Percentiles rank a stretch among this genome's conserved stretches.
These are phyloP conservation scores for Thelephora terrestris DNA, from an alignment of 1,284 basidiomycete genomes.

Conservation along the genomic window DNA sequence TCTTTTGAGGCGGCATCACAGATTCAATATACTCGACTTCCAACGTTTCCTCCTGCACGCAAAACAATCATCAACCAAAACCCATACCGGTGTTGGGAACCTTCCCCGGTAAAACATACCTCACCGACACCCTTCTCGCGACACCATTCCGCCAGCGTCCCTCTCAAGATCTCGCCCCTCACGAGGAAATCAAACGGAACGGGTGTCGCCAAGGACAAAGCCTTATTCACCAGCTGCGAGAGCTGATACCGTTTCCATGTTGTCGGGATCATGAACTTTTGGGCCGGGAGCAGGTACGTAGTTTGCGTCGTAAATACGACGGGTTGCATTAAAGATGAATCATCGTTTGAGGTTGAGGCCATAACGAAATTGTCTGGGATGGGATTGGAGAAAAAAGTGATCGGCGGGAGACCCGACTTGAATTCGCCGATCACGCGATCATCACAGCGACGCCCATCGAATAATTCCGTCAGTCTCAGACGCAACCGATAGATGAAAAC, in stretches of 20 bases:
- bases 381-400: too few relatives aligned
- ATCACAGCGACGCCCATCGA: too few relatives aligned
- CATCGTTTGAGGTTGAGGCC: conserved; percentile 10
- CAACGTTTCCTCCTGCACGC: conserved; percentile 69
- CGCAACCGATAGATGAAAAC: too few relatives aligned
- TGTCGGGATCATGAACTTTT: conserved; percentile 91
- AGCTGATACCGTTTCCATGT: conserved; percentile 92
- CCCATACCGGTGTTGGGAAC: not conserved
- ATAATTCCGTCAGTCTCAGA: too few relatives aligned
- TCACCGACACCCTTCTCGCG: conserved; percentile 61
- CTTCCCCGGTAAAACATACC: conserved; percentile 27
- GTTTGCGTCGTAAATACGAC: conserved; percentile 79
- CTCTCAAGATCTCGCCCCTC: conserved; percentile 71
- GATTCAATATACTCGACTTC: conserved; percentile 94
- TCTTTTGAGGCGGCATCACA: conserved; percentile 80
- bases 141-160: conserved; percentile 72
- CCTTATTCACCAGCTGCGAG: conserved; percentile 97
- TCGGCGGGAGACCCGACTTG: too few relatives aligned
- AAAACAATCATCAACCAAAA: not conserved
- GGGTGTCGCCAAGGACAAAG: conserved; percentile 63
- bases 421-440: too few relatives aligned
- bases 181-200: conserved; percentile 95
- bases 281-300: conserved; percentile 72
- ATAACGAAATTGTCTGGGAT: too few relatives aligned
- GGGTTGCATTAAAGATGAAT: conserved; percentile 31